These are phyloP conservation scores for Ogataea ramenticola DNA, from an alignment of 805 yeast species.

Conservation along the genomic window DNA sequence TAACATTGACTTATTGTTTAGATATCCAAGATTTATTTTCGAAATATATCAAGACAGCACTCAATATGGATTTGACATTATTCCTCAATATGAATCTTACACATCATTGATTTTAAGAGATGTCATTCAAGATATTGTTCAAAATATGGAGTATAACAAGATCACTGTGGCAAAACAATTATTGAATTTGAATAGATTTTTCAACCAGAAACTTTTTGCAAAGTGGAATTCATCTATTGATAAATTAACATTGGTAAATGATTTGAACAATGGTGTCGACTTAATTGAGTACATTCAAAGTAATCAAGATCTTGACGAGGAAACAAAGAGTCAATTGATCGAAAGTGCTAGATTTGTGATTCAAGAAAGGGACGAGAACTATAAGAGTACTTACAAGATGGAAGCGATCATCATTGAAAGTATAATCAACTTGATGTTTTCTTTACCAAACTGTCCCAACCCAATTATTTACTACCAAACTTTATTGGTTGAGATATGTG, in stretches of 20 bases:
- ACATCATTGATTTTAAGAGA: constrained; percentile 67
- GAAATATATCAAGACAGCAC: constrained; percentile 49
- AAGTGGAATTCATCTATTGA: constrained; percentile 75
- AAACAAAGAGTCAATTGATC: constrained; percentile 19
- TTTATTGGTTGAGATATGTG: constrained; percentile 79
- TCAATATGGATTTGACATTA: constrained; percentile 55
- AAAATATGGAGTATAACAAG: constrained; percentile 82
- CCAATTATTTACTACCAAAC: constrained; percentile 77
- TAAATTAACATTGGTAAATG: constrained; percentile 38
- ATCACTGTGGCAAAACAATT: constrained; percentile 81
- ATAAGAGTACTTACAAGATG: constrained; percentile 71
- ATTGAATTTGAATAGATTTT: constrained; percentile 64
- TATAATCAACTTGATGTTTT: constrained; percentile 68
- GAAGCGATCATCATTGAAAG: constrained; percentile 88
- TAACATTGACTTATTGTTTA: constrained; percentile 63
- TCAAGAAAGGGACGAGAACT: constrained; percentile 31
- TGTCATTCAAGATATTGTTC: constrained; percentile 63
- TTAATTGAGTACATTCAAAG: constrained; percentile 19
- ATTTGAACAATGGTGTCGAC: constrained; percentile 33
- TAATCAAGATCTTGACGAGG: constrained; percentile 20
- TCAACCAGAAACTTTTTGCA: constrained; percentile 58
- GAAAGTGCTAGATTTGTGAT: constrained; percentile 29
- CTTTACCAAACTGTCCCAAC: constrained; percentile 60
- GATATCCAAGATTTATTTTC: constrained; percentile 50
- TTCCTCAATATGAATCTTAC: constrained; percentile 45